A percentile compares a stretch with the other conserved stretches of the same genome.
These are phyloP conservation scores for Tuber microsphaerosporum DNA, from an alignment of 495 filamentous ascomycete species.

Conservation along the genomic window DNA sequence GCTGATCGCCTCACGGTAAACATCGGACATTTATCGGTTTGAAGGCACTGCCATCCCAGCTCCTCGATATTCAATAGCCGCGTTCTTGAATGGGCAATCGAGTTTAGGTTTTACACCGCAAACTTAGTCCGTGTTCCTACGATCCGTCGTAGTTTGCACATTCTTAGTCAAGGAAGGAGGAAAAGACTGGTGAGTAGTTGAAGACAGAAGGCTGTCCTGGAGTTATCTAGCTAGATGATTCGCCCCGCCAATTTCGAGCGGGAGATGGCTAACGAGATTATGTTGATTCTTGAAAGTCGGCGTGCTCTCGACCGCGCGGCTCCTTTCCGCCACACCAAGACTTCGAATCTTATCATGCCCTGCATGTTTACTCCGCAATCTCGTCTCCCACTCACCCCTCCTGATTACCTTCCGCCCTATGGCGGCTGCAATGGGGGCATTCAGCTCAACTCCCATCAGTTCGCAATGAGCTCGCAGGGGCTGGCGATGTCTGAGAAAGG, in stretches of 20 bases:
- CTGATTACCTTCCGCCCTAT: constrained; percentile 37
- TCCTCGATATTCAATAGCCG: neutral
- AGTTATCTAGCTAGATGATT: constrained; percentile 30
- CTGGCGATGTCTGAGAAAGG: constrained; percentile 33
- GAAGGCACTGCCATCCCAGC: neutral
- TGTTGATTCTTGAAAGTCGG: constrained; percentile 33
- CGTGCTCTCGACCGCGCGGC: constrained; percentile 13
- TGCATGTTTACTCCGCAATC: constrained; percentile 35
- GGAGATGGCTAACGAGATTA: constrained; percentile 41
- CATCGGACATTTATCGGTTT: neutral
- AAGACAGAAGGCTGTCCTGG: constrained; percentile 27
- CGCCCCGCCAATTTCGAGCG: constrained; percentile 30
- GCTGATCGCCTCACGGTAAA: neutral
- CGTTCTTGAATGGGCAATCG: constrained; percentile 36
- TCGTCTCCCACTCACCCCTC: constrained; percentile 39
- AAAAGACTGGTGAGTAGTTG: constrained; percentile 38
- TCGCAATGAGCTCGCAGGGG: constrained; percentile 30
- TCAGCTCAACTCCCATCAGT: constrained; percentile 33
- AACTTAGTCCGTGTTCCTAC: constrained; percentile 36
- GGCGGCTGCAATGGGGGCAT: constrained; percentile 19
- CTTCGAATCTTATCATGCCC: constrained; percentile 31
- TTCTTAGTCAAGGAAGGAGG: constrained; percentile 19
- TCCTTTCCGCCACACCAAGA: constrained; percentile 13
- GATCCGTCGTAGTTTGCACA: constrained; percentile 37
- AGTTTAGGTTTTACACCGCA: constrained; percentile 27